Base-by-base conservation (phyloP, 2,329 filamentous ascomycete genomes). In the Microsporum canis region DNA sequence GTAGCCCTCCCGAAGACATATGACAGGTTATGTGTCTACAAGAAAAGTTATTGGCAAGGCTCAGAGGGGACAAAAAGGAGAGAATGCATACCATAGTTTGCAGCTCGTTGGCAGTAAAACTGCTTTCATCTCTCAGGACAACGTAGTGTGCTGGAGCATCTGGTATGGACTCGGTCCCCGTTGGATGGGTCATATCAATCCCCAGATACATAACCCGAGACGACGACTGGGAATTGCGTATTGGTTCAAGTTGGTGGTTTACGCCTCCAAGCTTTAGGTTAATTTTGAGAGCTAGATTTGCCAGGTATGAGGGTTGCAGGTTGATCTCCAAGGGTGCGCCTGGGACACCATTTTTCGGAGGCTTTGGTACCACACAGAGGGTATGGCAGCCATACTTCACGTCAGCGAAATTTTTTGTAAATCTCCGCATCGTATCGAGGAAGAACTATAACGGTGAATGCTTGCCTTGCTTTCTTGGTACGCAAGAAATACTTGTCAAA, bases 141-240 rank as follows among this genome's bases (percentile, higher is more conserved):
- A 84, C 86, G 71, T 96, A 96, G 69, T 95, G 91, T 0, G 88
- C 89, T 0, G 89, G 89, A 0, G 88, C 83, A 0, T 71, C 72
- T 0, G 77, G 72, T 0, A 77, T 71, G 2, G 81, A 85, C 0
- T 82, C 83, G 0, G 84, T 82, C 10, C 61, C 59, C 14, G 90
- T 92, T 0, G 91, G 91, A 68, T 96, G 91, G 0, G 90, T 95
- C 0, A 96, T 90, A 68, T 96, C 91, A 65, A 94, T 86, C 0
- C 91, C 91, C 5, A 94, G 83, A 0, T 96, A 76, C 85, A 96
- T 96, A 0, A 90, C 94, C 65, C 84, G 84, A 82, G 82, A 34
- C 86, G 79, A 53, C 78, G 79, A 5, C 86, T 76, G 27, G 85
- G 80, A 0, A 78, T 79, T 5, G 86, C 75, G 17, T 85, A 80